Evolutionary conservation across 208 protist genomes (phyloP).

Genomic region (Leishmania amazonensis): DNA sequence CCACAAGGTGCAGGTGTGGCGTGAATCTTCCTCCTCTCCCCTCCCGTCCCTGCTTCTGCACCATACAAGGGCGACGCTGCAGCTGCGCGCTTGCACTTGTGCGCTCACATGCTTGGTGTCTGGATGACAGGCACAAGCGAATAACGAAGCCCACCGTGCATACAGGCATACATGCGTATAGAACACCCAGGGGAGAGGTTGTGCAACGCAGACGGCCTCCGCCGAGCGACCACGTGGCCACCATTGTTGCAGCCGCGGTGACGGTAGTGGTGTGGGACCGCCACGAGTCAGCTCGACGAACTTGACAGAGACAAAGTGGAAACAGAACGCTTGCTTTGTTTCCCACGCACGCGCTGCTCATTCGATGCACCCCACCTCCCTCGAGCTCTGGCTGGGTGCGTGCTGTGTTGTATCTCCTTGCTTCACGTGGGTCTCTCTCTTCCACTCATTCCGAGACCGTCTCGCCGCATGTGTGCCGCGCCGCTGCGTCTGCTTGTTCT

Average conservation of each 20-base stretch:
- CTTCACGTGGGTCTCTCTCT: not conserved
- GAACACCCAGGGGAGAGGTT: not conserved
- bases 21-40: not conserved
- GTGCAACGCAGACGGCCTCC: not conserved
- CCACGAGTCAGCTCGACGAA: not conserved
- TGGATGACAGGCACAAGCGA: not conserved
- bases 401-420: not conserved
- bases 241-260: not conserved
- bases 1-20: not conserved
- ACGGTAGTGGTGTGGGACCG: not conserved
- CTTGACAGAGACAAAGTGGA: not conserved
- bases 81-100: not conserved
- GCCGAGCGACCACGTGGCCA: not conserved
- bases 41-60: not conserved
- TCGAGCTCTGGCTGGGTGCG: not conserved
- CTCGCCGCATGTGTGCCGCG: not conserved
- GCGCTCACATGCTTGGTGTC: not conserved
- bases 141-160: not conserved
- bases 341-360: not conserved
- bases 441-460: not conserved
- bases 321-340: not conserved
- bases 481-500: not conserved
- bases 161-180: not conserved
- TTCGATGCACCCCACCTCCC: not conserved
- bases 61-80: not conserved